These are phyloP conservation scores for Lanzia echinophila DNA, from an alignment of 2,329 filamentous ascomycete species.

Conservation along the genomic window DNA sequence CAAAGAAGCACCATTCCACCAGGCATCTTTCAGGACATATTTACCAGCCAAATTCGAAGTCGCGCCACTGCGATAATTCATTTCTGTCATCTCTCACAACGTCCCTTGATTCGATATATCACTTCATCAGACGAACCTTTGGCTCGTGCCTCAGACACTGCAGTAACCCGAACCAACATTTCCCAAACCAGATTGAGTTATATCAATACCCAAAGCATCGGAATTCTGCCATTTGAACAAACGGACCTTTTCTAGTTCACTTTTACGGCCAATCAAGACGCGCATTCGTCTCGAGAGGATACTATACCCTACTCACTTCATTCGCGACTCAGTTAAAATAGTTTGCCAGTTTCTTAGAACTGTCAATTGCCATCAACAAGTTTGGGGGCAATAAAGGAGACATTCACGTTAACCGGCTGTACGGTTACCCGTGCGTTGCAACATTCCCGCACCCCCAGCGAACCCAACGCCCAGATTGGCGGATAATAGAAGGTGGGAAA, in stretches of 20 bases:
- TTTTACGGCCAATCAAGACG: background rate
- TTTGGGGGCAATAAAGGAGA: conserved; percentile 4
- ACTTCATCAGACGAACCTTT: conserved; percentile 27
- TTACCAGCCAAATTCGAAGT: background rate
- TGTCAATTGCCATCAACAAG: background rate
- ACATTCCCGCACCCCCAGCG: conserved; percentile 16
- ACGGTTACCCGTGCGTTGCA: conserved; percentile 25
- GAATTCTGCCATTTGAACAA: background rate
- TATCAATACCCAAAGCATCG: background rate
- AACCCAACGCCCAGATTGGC: conserved; percentile 26
- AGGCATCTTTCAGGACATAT: background rate
- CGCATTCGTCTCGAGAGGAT: background rate
- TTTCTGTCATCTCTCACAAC: background rate
- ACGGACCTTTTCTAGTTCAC: background rate
- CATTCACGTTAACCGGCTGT: conserved; percentile 19
- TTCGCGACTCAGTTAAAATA: background rate
- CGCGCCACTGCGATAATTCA: conserved; percentile 3
- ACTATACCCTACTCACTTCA: background rate
- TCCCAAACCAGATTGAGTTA: background rate
- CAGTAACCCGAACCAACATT: conserved; percentile 18
- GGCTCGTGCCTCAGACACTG: conserved; percentile 27
- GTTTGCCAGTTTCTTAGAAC: background rate
- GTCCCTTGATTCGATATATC: conserved; percentile 13
- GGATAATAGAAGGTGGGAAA: conserved; percentile 21
- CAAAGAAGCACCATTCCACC: background rate